Conservation (phyloP, 192 early-diverging fungal species). For the Oehlia diaphana region DNA sequence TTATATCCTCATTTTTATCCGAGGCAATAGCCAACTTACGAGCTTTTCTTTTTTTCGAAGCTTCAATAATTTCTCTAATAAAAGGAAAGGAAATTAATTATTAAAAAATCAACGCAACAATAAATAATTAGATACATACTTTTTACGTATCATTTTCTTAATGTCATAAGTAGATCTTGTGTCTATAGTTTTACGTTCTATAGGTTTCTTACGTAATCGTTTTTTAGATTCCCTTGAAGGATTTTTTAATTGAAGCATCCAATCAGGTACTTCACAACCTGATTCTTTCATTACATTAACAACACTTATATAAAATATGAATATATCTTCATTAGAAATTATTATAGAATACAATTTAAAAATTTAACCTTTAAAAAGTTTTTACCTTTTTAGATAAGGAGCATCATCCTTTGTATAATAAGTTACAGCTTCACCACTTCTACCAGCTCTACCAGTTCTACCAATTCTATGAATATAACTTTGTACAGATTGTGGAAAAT, state of each 20-base stretch:
- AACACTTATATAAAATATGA: conserved; percentile 51
- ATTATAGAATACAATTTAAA: neutral
- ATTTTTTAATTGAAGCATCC: conserved; percentile 92
- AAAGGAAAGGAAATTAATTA: neutral
- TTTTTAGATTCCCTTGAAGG: conserved; percentile 56
- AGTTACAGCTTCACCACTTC: conserved; percentile 85
- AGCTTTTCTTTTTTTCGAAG: conserved; percentile 41
- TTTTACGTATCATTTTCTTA: conserved; percentile 58
- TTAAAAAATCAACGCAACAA: neutral
- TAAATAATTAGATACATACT: conserved; percentile 39
- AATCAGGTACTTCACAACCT: conserved; percentile 95
- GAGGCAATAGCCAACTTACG: neutral
- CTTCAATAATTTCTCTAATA: conserved; percentile 40
- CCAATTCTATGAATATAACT: conserved; percentile 98
- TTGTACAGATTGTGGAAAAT: conserved; percentile 90
- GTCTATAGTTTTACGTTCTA: conserved; percentile 66
- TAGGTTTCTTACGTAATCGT: conserved; percentile 63
- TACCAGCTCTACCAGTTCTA: conserved; percentile 96
- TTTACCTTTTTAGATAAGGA: conserved; percentile 77
- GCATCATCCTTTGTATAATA: conserved; percentile 95
- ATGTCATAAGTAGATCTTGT: conserved; percentile 68
- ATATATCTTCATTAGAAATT: neutral
- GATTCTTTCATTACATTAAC: conserved; percentile 97
- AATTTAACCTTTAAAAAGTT: neutral
- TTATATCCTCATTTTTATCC: neutral